phyloP scores from a whole-genome alignment of 139 green algal species.

The Yamagishiella unicocca region DNA sequence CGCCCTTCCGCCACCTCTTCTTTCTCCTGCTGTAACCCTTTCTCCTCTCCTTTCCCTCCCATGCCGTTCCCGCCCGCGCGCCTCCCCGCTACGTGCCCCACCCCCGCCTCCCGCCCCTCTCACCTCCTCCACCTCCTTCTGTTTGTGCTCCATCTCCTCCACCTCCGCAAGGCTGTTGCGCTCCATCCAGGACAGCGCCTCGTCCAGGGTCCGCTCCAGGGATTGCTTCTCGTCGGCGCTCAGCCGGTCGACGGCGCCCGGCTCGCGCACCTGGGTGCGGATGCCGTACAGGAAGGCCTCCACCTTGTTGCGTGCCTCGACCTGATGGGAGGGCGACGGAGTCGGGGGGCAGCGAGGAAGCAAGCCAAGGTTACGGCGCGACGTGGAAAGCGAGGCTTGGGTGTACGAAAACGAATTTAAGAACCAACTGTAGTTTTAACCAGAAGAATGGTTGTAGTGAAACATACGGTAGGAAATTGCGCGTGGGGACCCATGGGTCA shows the following conservation, averaged over 20 bases:
- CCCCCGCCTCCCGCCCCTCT: neutral
- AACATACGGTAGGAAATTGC: neutral
- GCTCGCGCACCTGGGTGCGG: slow-evolving; percentile 90
- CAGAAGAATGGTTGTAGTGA: no score
- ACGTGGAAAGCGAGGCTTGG: neutral
- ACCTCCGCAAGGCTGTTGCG: neutral
- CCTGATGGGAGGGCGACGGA: neutral
- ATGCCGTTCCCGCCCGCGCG: neutral
- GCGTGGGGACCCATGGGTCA: neutral
- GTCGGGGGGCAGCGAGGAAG: neutral
- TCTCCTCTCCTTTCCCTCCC: neutral
- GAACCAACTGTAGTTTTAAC: no score
- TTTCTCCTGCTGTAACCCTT: neutral
- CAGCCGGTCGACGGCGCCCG: slow-evolving; percentile 81
- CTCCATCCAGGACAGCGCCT: slow-evolving; percentile 78
- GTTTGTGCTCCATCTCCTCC: slow-evolving; percentile 13
- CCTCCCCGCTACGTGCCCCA: neutral
- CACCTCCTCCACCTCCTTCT: slow-evolving; percentile 7
- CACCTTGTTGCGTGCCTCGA: slow-evolving; percentile 91
- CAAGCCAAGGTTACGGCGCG: neutral
- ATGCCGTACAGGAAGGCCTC: slow-evolving; percentile 94
- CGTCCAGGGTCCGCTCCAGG: slow-evolving; percentile 87
- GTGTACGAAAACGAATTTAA: neutral
- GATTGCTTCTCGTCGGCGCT: slow-evolving; percentile 85
- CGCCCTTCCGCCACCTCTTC: neutral